A percentile compares a stretch with the other conserved stretches of the same genome.
These are phyloP conservation scores for Acanthamoeba sp. DNA, from an alignment of 208 protist genomes.

Conservation along the genomic window DNA sequence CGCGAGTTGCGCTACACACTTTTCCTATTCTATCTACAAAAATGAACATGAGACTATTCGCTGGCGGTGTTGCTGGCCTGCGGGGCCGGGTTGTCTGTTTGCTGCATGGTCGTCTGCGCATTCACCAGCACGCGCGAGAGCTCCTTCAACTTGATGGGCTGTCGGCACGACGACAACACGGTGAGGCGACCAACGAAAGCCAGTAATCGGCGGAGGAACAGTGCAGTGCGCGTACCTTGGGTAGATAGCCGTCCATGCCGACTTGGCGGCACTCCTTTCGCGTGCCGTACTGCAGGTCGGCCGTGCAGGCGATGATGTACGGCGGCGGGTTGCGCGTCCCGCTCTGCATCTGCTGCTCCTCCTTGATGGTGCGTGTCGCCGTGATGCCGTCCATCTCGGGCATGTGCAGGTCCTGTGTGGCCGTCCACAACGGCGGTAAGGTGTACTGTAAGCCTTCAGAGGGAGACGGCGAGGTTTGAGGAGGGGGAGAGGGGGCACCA, in stretches of 20 bases:
- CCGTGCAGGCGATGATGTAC: constrained; percentile 68
- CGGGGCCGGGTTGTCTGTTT: not conserved
- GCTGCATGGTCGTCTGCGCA: not conserved
- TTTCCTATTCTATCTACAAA: too few species aligned
- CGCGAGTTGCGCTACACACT: too few species aligned
- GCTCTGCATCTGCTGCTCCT: not conserved
- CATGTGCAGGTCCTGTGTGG: constrained; percentile 33
- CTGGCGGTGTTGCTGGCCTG: too few species aligned
- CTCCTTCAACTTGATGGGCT: constrained; percentile 7
- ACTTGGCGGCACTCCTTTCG: not conserved
- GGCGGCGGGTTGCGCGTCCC: not conserved
- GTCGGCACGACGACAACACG: too few species aligned
- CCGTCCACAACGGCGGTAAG: not conserved
- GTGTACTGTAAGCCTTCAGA: too few species aligned
- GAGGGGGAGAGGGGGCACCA: too few species aligned
- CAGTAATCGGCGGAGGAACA: too few species aligned
- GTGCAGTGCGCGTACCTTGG: not conserved
- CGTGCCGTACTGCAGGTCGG: constrained; percentile 33
- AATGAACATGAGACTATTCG: too few species aligned
- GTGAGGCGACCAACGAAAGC: too few species aligned
- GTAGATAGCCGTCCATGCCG: constrained; percentile 34
- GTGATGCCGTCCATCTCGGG: constrained; percentile 54
- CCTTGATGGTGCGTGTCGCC: not conserved
- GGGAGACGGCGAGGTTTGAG: too few species aligned
- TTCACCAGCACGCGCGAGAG: not conserved